Evolutionary conservation across 2,329 filamentous ascomycete species (phyloP), one percentile per base, ranked within the genome.

Genomic region (Paecilomyces formosus): DNA sequence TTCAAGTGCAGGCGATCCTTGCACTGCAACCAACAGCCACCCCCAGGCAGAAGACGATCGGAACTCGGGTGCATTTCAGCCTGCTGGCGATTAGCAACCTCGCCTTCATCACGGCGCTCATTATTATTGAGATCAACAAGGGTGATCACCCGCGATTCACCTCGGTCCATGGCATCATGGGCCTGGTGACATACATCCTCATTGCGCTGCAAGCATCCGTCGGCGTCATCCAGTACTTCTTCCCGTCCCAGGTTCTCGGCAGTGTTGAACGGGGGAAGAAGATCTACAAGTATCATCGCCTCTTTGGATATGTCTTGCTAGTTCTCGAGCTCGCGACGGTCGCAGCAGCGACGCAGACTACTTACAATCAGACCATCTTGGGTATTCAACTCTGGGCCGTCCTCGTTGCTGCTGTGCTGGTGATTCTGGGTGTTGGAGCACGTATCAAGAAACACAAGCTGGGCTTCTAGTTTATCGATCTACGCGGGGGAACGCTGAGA

Each of bases 251-350:
- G 13, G 67, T 96, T 1, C 95, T 93, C 66, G 92, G 92, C 4
- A 86, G 90, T 58, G 85, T 88, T 62, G 86, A 90, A 26, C 86
- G 85, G 2, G 93, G 92, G 21, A 95, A 92, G 81, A 80, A 80
- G 24, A 73, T 96, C 50, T 97, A 93, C 81, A 97, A 96, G 76
- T 96, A 92, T 68, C 94, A 97, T 73, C 85, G 93, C 30, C 76
- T 83, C 57, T 82, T 81, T 22, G 94, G 93, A 1, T 97, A 99
- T 70, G 64, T 85, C 7, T 77, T 92, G 59, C 76, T 93, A 57
- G 68, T 87, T 55, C 67, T 95, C 66, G 80, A 93, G 61, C 75
- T 96, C 61, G 85, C 84, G 9, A 94, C 92, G 0, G 82, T 96
- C 45, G 78, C 82, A 54, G 87, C 88, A 24, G 90, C 92, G 1